Evolutionary conservation across 768 basidiomycete genomes (phyloP).

Genomic region (Pilatotrama ljubarskyi): DNA sequence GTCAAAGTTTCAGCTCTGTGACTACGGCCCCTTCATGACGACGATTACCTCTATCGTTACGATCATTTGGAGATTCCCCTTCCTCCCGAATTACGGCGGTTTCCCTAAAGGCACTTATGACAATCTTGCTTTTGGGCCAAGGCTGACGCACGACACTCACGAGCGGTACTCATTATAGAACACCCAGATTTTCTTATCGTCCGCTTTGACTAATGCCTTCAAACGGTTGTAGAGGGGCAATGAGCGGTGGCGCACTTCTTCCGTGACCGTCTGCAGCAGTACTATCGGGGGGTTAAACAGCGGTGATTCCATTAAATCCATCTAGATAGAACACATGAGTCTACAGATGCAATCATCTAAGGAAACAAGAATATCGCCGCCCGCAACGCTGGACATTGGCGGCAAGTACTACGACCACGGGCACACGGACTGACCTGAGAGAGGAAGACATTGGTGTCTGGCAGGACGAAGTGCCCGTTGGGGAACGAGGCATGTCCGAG

Average conservation of each 20-base stretch:
- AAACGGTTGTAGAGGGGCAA: slow-evolving; percentile 91
- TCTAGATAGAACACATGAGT: slow-evolving; percentile 47
- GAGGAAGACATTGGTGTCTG: slow-evolving; percentile 95
- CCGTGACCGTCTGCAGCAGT: slow-evolving; percentile 91
- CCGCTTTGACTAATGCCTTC: slow-evolving; percentile 78
- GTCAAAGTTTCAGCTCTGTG: background rate
- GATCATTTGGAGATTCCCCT: slow-evolving; percentile 86
- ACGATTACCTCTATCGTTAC: slow-evolving; percentile 83
- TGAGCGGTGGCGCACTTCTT: slow-evolving; percentile 94
- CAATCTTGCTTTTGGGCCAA: background rate
- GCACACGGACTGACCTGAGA: slow-evolving; percentile 62
- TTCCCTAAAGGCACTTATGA: slow-evolving; percentile 47
- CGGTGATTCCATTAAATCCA: slow-evolving; percentile 88
- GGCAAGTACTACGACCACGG: background rate
- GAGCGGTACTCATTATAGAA: slow-evolving; percentile 87
- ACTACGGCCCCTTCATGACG: background rate
- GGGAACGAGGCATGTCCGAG: slow-evolving; percentile 55
- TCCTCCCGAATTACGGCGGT: slow-evolving; percentile 78
- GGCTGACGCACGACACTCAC: slow-evolving; percentile 44
- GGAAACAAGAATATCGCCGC: background rate
- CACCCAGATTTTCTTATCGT: slow-evolving; percentile 82
- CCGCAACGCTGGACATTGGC: background rate
- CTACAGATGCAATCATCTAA: background rate
- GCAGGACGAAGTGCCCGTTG: slow-evolving; percentile 78
- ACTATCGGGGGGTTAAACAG: slow-evolving; percentile 80